Evolutionary conservation across 805 yeast genomes (phyloP).

Genomic region (Saccharomycopsis sp.): DNA sequence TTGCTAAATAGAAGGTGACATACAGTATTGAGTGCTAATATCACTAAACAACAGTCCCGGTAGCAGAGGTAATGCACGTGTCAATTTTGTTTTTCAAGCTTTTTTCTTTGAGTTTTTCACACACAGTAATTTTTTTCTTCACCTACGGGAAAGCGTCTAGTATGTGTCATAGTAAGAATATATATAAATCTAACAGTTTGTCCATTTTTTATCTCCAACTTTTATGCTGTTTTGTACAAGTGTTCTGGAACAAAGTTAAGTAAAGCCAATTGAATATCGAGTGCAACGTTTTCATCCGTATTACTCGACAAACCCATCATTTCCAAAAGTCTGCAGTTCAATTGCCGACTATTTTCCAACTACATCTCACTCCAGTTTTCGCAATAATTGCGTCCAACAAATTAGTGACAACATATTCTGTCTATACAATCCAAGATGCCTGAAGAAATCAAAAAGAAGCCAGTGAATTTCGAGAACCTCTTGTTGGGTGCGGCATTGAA

Average conservation of each 20-base stretch:
- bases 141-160: not conserved
- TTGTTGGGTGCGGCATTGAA: slow-evolving; percentile 90
- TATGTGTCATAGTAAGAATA: not conserved
- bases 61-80: not conserved
- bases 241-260: not conserved
- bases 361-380: too few species aligned
- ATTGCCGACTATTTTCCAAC: not conserved
- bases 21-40: too few species aligned
- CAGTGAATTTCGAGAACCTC: slow-evolving; percentile 82
- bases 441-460: slow-evolving; percentile 61
- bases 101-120: too few species aligned
- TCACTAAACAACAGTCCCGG: too few species aligned
- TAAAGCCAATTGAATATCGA: not conserved
- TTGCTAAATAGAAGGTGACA: not conserved
- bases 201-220: not conserved
- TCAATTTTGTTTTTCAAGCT: not conserved
- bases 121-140: not conserved
- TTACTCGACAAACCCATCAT: too few species aligned
- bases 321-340: not conserved
- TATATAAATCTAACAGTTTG: not conserved
- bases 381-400: too few species aligned
- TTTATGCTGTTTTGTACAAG: not conserved
- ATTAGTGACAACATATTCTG: not conserved
- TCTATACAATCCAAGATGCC: slow-evolving; percentile 8
- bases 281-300: not conserved